Evolutionary conservation across 2,329 filamentous ascomycete species (phyloP), one percentile per base, ranked within the genome.

Genomic region (Aspergillus fructus): DNA sequence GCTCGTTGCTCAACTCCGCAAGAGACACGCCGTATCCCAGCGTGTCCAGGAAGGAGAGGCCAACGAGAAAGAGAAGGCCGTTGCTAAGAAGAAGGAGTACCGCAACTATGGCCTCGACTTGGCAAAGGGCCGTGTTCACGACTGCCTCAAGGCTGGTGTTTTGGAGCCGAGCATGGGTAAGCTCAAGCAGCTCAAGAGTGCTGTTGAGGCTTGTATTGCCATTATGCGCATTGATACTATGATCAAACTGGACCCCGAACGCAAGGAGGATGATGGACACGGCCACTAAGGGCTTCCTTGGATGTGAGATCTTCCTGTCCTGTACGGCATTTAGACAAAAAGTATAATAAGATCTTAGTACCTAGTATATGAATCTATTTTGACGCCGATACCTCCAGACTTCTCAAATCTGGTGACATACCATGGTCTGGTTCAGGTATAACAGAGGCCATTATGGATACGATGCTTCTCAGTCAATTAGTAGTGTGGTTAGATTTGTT

Each of bases 151-250:
- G 84, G 88, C 91, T 12, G 94, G 94, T 71, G 93, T 99, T 61
- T 77, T 99, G 71, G 94, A 99, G 81, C 94, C 94, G 33, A 96
- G 90, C 78, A 92, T 99, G 82, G 97, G 93, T 85, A 99, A 99
- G 84, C 85, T 99, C 66, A 89, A 93, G 78, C 94, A 97, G 82
- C 82, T 99, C 72, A 99, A 99, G 88, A 96, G 90, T 78, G 94
- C 94, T 27, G 94, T 99, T 49, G 94, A 99, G 80, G 94, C 94
- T 55, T 97, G 94, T 77, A 96, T 99, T 77, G 90, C 92, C 72
- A 97, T 99, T 75, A 97, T 99, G 94, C 86, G 94, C 71, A 99
- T 99, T 74, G 94, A 99, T 81, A 97, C 94, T 64, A 83, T 99
- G 78, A 97, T 99, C 79, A 96, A 96, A 82, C 81, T 99, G 76